These are phyloP conservation scores for Boletus rex-veris DNA, from an alignment of 768 basidiomycete genomes.

Conservation along the genomic window DNA sequence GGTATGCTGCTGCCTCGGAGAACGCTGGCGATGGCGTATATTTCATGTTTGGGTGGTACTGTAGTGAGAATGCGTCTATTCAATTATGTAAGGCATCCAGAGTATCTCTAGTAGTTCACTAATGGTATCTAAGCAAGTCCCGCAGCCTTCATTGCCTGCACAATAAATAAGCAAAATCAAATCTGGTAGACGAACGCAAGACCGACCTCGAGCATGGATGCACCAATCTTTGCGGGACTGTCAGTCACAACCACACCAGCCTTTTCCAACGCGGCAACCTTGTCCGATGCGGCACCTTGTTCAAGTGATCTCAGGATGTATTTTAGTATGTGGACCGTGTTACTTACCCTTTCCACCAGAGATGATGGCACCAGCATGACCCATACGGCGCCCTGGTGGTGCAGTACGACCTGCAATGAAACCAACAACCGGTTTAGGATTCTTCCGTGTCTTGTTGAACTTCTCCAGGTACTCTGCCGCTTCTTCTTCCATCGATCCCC, in stretches of 20 bases:
- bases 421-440: constrained; percentile 94
- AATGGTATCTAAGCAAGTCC: constrained; percentile 53
- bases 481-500: constrained; percentile 99
- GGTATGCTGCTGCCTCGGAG: constrained; percentile 57
- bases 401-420: constrained; percentile 99
- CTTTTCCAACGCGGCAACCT: constrained; percentile 84
- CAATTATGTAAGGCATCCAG: constrained; percentile 37
- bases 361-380: constrained; percentile 97
- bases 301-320: background rate
- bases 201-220: constrained; percentile 80
- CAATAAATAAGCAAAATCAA: constrained; percentile 6
- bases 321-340: background rate
- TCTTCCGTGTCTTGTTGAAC: constrained; percentile 83
- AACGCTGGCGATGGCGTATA: constrained; percentile 43
- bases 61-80: constrained; percentile 8
- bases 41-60: constrained; percentile 13
- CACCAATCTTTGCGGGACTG: constrained; percentile 93
- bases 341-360: constrained; percentile 88
- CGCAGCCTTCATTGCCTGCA: constrained; percentile 75
- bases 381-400: constrained; percentile 97
- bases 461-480: constrained; percentile 93
- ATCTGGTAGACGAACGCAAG: background rate
- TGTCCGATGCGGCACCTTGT: constrained; percentile 85
- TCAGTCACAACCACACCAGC: constrained; percentile 94
- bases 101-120: constrained; percentile 7